These are phyloP conservation scores for Pseudogymnoascus sp. DNA, from an alignment of 2,329 filamentous ascomycete species.

Conservation along the genomic window DNA sequence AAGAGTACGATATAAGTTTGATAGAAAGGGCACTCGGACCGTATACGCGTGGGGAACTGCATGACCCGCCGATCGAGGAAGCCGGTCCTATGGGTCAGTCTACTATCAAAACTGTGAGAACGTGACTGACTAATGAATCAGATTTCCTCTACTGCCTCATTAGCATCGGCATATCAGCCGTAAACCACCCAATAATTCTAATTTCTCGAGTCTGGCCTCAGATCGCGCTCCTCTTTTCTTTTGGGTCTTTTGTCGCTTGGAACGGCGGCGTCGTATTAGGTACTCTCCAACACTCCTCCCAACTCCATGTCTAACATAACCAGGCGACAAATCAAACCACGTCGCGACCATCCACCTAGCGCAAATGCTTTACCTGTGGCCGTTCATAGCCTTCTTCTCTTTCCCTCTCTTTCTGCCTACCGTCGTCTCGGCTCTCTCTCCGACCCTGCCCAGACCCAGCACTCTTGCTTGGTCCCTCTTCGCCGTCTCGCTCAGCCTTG, in stretches of 20 bases:
- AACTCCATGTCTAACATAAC: slow-evolving; percentile 2
- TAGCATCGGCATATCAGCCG: slow-evolving; percentile 55
- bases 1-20: slow-evolving; percentile 12
- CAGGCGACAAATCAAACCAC: slow-evolving; percentile 91
- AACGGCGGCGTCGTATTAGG: slow-evolving; percentile 90
- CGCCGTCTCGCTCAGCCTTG: slow-evolving; percentile 26
- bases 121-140: slow-evolving; percentile 27
- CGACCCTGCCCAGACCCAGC: slow-evolving; percentile 25
- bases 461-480: background rate
- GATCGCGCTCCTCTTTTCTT: slow-evolving; percentile 56
- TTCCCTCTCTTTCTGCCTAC: slow-evolving; percentile 62
- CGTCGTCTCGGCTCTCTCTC: slow-evolving; percentile 37
- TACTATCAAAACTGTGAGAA: background rate
- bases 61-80: slow-evolving; percentile 44
- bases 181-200: slow-evolving; percentile 41
- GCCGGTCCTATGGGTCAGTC: slow-evolving; percentile 45
- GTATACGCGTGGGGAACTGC: slow-evolving; percentile 43
- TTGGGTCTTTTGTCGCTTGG: slow-evolving; percentile 70
- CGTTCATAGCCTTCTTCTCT: slow-evolving; percentile 84
- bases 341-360: slow-evolving; percentile 79
- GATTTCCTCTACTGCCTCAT: slow-evolving; percentile 51
- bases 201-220: slow-evolving; percentile 49
- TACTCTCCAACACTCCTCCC: slow-evolving; percentile 31
- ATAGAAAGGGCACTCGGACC: background rate
- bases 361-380: slow-evolving; percentile 94